Conservation (phyloP, 768 basidiomycete genomes). For the Termitomyces sp. region DNA sequence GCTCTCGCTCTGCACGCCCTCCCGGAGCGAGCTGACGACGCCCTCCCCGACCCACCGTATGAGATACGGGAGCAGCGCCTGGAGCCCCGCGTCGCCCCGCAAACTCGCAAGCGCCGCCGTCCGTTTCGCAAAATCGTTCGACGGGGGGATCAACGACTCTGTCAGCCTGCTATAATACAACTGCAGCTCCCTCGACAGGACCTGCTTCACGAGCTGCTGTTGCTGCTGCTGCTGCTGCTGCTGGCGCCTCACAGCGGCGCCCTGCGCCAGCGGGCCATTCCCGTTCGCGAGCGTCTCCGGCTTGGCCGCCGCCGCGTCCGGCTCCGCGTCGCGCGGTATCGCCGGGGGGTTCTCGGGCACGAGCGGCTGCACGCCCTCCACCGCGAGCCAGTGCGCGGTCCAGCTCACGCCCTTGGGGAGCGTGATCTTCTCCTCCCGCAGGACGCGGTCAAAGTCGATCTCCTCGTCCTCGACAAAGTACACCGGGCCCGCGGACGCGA, state of each 20-base stretch:
- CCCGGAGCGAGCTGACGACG: conserved; percentile 59
- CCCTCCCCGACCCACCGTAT: conserved; percentile 94
- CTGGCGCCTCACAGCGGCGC: conserved; percentile 28
- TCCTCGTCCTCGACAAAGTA: conserved; percentile 97
- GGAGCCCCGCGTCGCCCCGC: conserved; percentile 84
- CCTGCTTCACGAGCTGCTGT: conserved; percentile 83
- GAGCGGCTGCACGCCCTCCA: conserved; percentile 82
- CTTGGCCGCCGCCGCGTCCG: conserved; percentile 18
- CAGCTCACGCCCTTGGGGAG: conserved; percentile 79
- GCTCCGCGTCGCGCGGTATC: conserved; percentile 19
- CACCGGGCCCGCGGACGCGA: conserved; percentile 59
- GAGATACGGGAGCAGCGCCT: conserved; percentile 88
- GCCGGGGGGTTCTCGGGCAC: conserved; percentile 18
- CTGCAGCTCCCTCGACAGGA: conserved; percentile 90
- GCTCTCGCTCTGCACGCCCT: conserved; percentile 50
- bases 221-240: conserved; percentile 49
- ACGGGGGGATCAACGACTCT: conserved; percentile 70
- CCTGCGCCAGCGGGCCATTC: conserved; percentile 10
- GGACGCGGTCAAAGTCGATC: conserved; percentile 89
- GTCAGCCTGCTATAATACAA: conserved; percentile 93
- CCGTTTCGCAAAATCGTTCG: conserved; percentile 64
- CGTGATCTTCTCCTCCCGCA: conserved; percentile 81
- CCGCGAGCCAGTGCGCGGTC: conserved; percentile 97
- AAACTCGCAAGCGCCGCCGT: conserved; percentile 89
- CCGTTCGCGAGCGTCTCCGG: conserved; percentile 20